Percentiles rank a stretch among this genome's conserved stretches.
Evolutionary conservation across 305 asterid genomes (phyloP).

Genomic region (Fraxinus sp.): DNA sequence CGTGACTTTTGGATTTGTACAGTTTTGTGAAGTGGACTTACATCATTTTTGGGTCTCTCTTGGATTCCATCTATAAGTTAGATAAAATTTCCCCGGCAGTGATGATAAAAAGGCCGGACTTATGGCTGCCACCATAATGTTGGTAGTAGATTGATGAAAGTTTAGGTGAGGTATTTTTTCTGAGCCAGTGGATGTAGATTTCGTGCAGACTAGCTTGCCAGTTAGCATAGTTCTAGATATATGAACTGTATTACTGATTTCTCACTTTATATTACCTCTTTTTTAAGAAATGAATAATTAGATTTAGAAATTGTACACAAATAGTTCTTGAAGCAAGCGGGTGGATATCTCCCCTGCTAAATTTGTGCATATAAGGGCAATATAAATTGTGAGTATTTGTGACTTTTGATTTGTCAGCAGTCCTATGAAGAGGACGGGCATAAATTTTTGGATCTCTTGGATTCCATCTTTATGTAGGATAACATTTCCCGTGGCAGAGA

Average conservation of each 20-base stretch:
- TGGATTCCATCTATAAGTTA: conserved; percentile 13
- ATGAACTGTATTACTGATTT: conserved; percentile 10
- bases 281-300: not conserved
- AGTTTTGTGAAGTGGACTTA: not conserved
- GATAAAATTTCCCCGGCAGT: conserved; percentile 46
- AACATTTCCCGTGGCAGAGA: conserved; percentile 56
- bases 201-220: not conserved
- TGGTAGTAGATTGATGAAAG: conserved; percentile 80
- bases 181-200: conserved; percentile 51
- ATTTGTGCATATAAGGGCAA: not conserved
- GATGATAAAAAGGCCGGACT: conserved; percentile 94
- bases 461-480: conserved; percentile 14
- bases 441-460: not conserved
- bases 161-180: conserved; percentile 23
- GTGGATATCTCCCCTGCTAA: not conserved
- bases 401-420: not conserved
- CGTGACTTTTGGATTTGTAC: not conserved
- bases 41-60: not conserved
- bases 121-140: conserved; percentile 70
- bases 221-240: not conserved
- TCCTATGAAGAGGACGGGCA: not conserved
- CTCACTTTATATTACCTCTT: not conserved
- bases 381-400: not conserved
- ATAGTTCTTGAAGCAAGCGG: not conserved
- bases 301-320: not conserved